Conservation (phyloP, 305 asterid genomes). For the Nicotiana rustica region DNA sequence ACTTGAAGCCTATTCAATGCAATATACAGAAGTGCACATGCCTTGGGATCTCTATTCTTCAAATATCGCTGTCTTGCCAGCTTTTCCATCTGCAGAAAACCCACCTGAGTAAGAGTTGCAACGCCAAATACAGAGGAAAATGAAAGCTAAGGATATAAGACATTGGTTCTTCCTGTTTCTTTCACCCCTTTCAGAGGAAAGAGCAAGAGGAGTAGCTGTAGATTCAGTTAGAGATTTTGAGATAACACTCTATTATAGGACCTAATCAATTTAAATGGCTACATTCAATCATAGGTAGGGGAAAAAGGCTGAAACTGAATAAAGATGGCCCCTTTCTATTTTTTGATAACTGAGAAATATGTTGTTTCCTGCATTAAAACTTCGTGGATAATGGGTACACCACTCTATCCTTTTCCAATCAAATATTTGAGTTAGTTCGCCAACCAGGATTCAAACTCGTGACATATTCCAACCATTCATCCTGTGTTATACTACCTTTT, state of each 20-base stretch:
- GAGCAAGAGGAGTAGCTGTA: slow-evolving; percentile 17
- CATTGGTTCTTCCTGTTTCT: neutral
- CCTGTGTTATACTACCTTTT: neutral
- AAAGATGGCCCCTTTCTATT: slow-evolving; percentile 1
- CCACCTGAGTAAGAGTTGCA: slow-evolving; percentile 40
- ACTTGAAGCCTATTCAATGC: slow-evolving; percentile 96
- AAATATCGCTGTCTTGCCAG: slow-evolving; percentile 87
- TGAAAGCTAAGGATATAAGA: neutral
- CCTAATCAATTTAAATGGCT: neutral
- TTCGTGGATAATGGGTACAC: neutral
- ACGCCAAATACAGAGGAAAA: slow-evolving; percentile 21
- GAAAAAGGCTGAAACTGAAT: neutral
- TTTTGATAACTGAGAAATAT: neutral
- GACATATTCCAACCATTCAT: neutral
- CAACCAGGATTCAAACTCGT: neutral
- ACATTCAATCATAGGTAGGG: neutral
- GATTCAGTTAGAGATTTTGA: neutral
- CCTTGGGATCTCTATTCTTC: slow-evolving; percentile 93
- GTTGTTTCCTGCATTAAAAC: neutral
- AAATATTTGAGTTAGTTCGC: neutral
- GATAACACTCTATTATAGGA: neutral
- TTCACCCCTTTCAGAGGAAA: slow-evolving; percentile 21
- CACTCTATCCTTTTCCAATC: slow-evolving; percentile 20
- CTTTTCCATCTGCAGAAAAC: slow-evolving; percentile 84
- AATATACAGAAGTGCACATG: slow-evolving; percentile 89